Evolutionary conservation across 139 green algal species (phyloP), one percentile per base, ranked within the genome.

Genomic region (Pseudopediastrum boryanum): DNA sequence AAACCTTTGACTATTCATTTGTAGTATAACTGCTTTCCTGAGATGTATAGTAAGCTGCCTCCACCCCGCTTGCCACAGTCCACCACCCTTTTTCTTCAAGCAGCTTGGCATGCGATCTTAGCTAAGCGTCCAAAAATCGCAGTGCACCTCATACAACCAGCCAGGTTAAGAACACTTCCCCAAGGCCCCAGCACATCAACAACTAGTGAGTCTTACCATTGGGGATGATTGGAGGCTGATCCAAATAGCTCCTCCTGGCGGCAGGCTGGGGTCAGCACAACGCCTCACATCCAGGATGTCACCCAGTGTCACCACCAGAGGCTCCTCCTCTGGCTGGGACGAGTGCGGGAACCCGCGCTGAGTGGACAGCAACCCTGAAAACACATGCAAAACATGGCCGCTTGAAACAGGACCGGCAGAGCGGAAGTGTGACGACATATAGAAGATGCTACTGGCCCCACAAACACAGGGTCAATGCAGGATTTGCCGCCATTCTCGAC

Each of bases 261-360:
- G 89, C 65, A 96, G 73, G 61, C 81, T 91, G 27, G 89, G 89
- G 58, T 96, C 89, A 42, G 65, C 63, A 41, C 82, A 91, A 21
- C 85, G 67, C 44, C 86, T 66, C 29, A 86, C 88, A 39, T 43
- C 50, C 38, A 80, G 29, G 2, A 93, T 71, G n/a, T 90, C 77
- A n/a, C 56, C 51, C 51, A 93, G 82, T 7, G 64, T 46, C 12
- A 89, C 62, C 3, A 81, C 71, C 36, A 90, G 80, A 19, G 76
- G 79, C 21, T 66, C 75, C 42, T 87, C 82, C 9, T 72, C 82
- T n/a, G n/a, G n/a, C n/a, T n/a, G n/a, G n/a, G n/a, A n/a, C n/a
- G n/a, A n/a, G n/a, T n/a, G n/a, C n/a, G n/a, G n/a, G n/a, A n/a
- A n/a, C n/a, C n/a, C n/a, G n/a, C n/a, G n/a, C n/a, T n/a, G n/a